Base-by-base conservation (phyloP, 768 basidiomycete genomes). In the Rhodosporidiobolus odoratus region DNA sequence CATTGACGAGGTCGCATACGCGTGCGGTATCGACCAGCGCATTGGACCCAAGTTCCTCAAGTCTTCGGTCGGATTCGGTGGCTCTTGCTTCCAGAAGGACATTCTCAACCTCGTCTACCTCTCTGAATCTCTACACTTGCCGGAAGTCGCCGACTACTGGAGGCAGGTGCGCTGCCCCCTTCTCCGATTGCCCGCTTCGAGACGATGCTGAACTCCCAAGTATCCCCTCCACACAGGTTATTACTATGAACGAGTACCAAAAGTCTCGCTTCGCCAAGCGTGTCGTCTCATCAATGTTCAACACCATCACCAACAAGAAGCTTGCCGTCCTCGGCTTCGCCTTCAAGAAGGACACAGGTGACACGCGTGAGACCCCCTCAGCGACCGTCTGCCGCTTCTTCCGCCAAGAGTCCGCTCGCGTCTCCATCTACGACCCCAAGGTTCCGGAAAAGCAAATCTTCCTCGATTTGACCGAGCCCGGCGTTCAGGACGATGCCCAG, bases 11-110 rank as follows among this genome's bases (percentile, higher is more conserved):
- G 95, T 98, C 67, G 88, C 95, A 1, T 84, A 90, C 78, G 94
- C 96, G 15, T 88, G 97, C 77, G 96, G 96, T 23, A 88, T 87
- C 77, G 96, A 99, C 81, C 84, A 88, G 27, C 91, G 96, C 69
- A 85, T 99, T 63, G 96, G 96, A 6, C 86, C 92, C 76, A 95
- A 90, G 80, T 99, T 99, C 86, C 83, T 99, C 78, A 92, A 90
- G 79, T 90, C 92, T 50, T 90, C 88, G 58, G 93, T 96, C 76
- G 95, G 96, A 30, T 99, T 99, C 77, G 95, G 96, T 71, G 96
- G 96, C 45, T 91, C 89, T 19, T 99, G 95, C 83, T 99, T 99
- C 90, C 95, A 98, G 83, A 98, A 99, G 81, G 95, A 99, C 79
- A 98, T 98, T 81, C 87, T 99, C 78, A 99, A 99, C 83, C 84